A percentile compares a stretch with the other conserved stretches of the same genome.
Evolutionary conservation across 257 asterid species (phyloP).

Genomic region (Gentiana dahurica): DNA sequence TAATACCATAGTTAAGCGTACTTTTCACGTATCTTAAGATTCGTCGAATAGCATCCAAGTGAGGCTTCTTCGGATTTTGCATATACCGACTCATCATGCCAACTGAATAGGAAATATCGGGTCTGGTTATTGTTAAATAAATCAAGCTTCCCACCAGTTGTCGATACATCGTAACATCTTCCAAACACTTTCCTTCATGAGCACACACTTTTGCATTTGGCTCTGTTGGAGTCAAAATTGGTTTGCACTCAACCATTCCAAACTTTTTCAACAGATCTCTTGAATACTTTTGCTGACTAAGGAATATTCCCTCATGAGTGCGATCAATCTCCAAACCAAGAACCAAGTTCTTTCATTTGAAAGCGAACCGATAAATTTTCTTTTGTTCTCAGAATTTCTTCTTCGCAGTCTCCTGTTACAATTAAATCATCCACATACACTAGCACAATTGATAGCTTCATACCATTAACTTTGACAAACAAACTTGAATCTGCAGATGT

Average conservation of each 20-base stretch:
- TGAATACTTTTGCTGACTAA: not conserved
- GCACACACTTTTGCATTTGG: not conserved
- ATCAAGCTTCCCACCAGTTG: no score
- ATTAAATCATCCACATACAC: no score
- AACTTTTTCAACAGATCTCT: not conserved
- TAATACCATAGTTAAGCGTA: no score
- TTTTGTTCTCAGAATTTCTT: not conserved
- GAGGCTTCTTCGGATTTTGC: no score
- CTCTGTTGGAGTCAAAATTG: not conserved
- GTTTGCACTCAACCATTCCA: not conserved
- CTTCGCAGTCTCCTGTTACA: not conserved
- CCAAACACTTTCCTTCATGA: not conserved
- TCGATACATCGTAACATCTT: no score
- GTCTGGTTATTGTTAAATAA: not conserved
- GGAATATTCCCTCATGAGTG: not conserved
- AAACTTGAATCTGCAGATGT: not conserved
- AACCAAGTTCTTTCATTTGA: constrained; percentile 4
- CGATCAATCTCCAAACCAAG: constrained; percentile 4
- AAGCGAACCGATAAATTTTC: constrained; percentile 1
- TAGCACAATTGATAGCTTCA: constrained; percentile 1
- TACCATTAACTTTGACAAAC: not conserved
- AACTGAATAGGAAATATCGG: not conserved
- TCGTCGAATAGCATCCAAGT: no score
- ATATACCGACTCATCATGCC: not conserved
- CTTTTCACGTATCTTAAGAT: no score